Evolutionary conservation across 2,329 filamentous ascomycete genomes (phyloP), one percentile per base, ranked within the genome.

Genomic region (Colletotrichum sp.): DNA sequence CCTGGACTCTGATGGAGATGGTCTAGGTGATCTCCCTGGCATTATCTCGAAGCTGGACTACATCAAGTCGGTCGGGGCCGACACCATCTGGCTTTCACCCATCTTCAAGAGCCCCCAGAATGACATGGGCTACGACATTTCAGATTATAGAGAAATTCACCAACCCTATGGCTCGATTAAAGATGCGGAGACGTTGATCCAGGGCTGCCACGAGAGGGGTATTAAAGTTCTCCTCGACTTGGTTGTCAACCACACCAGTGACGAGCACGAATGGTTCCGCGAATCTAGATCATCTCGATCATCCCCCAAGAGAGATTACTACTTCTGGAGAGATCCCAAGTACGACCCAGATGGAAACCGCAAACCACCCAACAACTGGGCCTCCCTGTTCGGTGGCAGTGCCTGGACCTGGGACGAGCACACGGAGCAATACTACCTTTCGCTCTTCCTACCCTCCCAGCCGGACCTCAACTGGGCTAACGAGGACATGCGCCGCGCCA

Each of bases 381-480:
- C 78, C 0, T 83, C 82, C 0, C 80, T 83, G 8, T 87, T 87
- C 74, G 84, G 83, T 32, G 86, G 85, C 65, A 81, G 81, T 49
- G 81, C 80, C 3, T 86, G 83, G 84, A 79, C 80, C 16, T 87
- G 83, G 67, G 84, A 85, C 67, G 83, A 85, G 77, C 65, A 78
- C 8, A 83, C 84, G 0, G 73, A 80, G 2, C 82, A 86, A 69
- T 86, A 85, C 75, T 87, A 93, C 78, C 89, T 94, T 1, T 89
- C 90, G 73, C 86, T 94, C 7, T 95, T 93, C 80, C 88, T 89
- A 6, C 87, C 87, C 1, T 89, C 91, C 72, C 93, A 94, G 79
- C 92, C 93, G 0, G 93, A 94, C 79, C 86, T 95, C 22, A 94
- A 94, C 82, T 94, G 92, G 92, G 90, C 93, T 78, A 91, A 91